These are phyloP conservation scores for Cicer chorassanicum DNA, from an alignment of 306 rosid species.

Conservation along the genomic window DNA sequence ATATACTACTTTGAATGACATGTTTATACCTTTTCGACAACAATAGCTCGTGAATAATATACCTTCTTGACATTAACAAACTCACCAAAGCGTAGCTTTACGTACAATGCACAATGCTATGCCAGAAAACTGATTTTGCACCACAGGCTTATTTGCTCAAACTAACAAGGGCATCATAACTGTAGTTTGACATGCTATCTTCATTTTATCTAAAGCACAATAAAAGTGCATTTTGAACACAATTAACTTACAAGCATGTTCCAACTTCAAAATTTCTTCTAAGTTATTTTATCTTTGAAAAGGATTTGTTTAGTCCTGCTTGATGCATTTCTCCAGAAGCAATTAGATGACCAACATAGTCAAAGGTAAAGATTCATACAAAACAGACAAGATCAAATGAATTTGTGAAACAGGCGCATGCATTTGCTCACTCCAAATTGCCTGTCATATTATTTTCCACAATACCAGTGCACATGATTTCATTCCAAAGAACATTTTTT, in stretches of 20 bases:
- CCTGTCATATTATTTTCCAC: conserved; percentile 56
- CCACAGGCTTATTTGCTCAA: not conserved
- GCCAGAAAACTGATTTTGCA: not conserved
- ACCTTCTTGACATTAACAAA: not conserved
- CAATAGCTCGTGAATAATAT: too few relatives aligned
- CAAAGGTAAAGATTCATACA: conserved; percentile 34
- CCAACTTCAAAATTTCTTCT: conserved; percentile 21
- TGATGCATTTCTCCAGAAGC: conserved; percentile 45
- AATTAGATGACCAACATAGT: conserved; percentile 45
- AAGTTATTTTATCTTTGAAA: conserved; percentile 41
- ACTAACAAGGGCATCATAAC: not conserved
- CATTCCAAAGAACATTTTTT: conserved; percentile 79
- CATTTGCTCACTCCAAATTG: conserved; percentile 59
- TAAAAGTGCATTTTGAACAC: conserved; percentile 18
- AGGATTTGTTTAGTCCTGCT: conserved; percentile 38
- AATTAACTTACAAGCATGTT: conserved; percentile 39
- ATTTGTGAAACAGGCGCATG: conserved; percentile 46
- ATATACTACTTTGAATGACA: not conserved
- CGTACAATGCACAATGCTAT: not conserved
- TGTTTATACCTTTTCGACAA: not conserved
- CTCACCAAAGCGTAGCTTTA: not conserved
- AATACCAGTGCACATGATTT: conserved; percentile 42
- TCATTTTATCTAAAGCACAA: conserved; percentile 18
- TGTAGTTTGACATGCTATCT: not conserved
- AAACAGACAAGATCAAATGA: conserved; percentile 43